phyloP scores from a whole-genome alignment of 1,139 yeast species.

The Taiozyma onychis region DNA sequence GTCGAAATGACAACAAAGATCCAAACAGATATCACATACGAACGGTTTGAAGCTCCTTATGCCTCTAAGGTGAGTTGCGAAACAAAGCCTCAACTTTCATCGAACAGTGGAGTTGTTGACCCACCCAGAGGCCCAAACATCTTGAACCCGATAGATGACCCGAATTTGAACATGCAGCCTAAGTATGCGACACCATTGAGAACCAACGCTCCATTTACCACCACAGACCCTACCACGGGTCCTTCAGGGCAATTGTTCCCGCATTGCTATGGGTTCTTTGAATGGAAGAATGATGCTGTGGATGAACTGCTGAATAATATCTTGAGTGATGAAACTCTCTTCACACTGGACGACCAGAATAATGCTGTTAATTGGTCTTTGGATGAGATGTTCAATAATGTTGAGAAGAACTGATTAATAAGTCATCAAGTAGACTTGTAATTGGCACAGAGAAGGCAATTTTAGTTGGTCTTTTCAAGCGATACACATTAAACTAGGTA shows the following conservation, averaged over 20 bases:
- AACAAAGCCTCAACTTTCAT: neutral
- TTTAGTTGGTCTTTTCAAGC: no score
- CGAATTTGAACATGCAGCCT: neutral
- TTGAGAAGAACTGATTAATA: neutral
- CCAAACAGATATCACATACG: neutral
- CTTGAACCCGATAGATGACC: neutral
- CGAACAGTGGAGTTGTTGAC: neutral
- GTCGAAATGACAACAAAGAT: slow-evolving; percentile 4
- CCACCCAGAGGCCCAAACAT: neutral
- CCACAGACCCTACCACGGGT: neutral
- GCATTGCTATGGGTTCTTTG: slow-evolving; percentile 13
- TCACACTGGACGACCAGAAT: slow-evolving; percentile 5
- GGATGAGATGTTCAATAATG: neutral
- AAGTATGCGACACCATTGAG: neutral
- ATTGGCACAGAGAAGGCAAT: no score
- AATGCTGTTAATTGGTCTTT: slow-evolving; percentile 5
- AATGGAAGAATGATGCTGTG: slow-evolving; percentile 17
- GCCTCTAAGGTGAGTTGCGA: neutral
- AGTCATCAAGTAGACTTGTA: no score
- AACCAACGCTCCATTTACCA: neutral
- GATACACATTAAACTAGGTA: no score
- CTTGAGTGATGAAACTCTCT: slow-evolving; percentile 12
- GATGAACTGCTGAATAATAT: slow-evolving; percentile 17
- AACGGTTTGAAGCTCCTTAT: neutral
- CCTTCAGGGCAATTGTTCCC: neutral